Base-by-base conservation (phyloP, 2,329 filamentous ascomycete genomes). In the Verruconis gallopava region DNA sequence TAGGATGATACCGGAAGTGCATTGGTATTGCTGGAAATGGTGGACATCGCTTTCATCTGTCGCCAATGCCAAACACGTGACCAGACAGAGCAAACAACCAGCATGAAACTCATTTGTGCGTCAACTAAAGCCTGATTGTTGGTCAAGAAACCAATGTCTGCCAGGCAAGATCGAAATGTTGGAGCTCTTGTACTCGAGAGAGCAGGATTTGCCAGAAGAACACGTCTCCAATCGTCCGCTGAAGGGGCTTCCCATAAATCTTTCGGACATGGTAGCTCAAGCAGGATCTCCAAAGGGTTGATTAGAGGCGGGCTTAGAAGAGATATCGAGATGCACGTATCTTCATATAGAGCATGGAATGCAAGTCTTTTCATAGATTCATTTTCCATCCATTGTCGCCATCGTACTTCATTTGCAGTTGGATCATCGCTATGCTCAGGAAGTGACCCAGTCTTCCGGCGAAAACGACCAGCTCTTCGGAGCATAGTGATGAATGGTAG, bases 341-440 rank as follows among this genome's bases (percentile, higher is more conserved):
- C 80, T 44, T 77, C 69, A 3, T 79, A 58, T 49, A 80, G 80
- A 11, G 73, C 62, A 52, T 79, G 75, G 45, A 80, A 77, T 2
- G 73, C 73, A 2, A 85, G 69, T 62, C 78, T 69, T 53, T 82
- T 81, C 61, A 74, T 81, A 3, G 74, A 77, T 52, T 84, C 79
- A 45, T 72, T 64, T 37, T 73, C 66, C 11, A 73, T 67, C 79
- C 79, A 85, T 19, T 60, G 58, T 43, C 61, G 66, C 80, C 80
- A 85, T 50, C 82, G 59, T n/a, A 71, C 56, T 1, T 72, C 74
- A 17, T 72, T 62, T 42, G 82, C 78, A 1, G 68, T 66, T 1
- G 66, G 52, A 5, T 52, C 40, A 1, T 43, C 20, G 13, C 60
- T 53, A 2, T 75, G 68, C 0, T 61, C 54, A 11, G 79, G 66